These are phyloP conservation scores for Trametes coccinea DNA, from an alignment of 768 basidiomycete species.

Conservation along the genomic window DNA sequence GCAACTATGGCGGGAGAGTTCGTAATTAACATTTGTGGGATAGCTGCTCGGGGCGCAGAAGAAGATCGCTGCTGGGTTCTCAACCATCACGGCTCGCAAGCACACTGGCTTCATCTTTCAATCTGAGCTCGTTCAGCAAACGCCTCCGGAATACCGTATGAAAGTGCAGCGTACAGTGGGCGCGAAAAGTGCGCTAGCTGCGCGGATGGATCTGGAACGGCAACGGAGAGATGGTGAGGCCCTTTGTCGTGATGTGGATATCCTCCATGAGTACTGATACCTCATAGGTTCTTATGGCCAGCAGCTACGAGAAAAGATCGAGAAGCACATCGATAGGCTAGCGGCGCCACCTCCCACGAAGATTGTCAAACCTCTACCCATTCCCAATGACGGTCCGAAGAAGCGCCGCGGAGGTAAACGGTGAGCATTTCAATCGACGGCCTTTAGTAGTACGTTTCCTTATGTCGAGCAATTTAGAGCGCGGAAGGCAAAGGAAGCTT, in stretches of 20 bases:
- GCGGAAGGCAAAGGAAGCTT: slow-evolving; percentile 97
- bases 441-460: background rate
- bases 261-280: background rate
- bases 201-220: slow-evolving; percentile 92
- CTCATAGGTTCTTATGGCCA: slow-evolving; percentile 74
- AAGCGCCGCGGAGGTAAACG: slow-evolving; percentile 95
- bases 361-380: slow-evolving; percentile 88
- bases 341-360: slow-evolving; percentile 94
- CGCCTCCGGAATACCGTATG: slow-evolving; percentile 86
- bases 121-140: slow-evolving; percentile 81
- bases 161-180: slow-evolving; percentile 93
- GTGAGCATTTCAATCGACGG: slow-evolving; percentile 41
- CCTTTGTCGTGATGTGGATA: background rate
- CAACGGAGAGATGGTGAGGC: slow-evolving; percentile 72
- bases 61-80: slow-evolving; percentile 92
- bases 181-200: slow-evolving; percentile 87
- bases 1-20: background rate
- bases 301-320: slow-evolving; percentile 81
- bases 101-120: slow-evolving; percentile 98
- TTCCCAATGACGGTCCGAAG: slow-evolving; percentile 94
- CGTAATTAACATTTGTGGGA: background rate
- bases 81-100: slow-evolving; percentile 79
- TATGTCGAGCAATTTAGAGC: slow-evolving; percentile 53
- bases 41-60: slow-evolving; percentile 93
- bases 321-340: slow-evolving; percentile 87